Conservation (phyloP, 495 filamentous ascomycete species). For the Monascus purpureus region DNA sequence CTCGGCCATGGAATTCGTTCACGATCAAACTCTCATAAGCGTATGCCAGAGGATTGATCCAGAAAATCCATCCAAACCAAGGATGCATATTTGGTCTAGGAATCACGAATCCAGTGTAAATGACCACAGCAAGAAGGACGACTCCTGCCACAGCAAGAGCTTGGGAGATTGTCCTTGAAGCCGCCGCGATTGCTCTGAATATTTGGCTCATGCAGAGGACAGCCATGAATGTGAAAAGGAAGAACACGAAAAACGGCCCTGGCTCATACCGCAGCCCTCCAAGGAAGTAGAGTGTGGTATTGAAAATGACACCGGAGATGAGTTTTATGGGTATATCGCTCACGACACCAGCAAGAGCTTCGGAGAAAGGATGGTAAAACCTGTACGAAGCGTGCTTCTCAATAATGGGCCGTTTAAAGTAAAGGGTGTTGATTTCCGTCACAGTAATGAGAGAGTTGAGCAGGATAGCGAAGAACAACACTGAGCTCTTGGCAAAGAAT, state of each 20-base stretch:
- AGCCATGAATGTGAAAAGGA: slow-evolving; percentile 38
- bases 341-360: slow-evolving; percentile 43
- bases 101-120: slow-evolving; percentile 36
- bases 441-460: slow-evolving; percentile 41
- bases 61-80: slow-evolving; percentile 39
- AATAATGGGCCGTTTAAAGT: slow-evolving; percentile 47
- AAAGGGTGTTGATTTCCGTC: slow-evolving; percentile 47
- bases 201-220: slow-evolving; percentile 43
- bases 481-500: slow-evolving; percentile 69
- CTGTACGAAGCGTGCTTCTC: slow-evolving; percentile 52
- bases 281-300: slow-evolving; percentile 45
- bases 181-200: slow-evolving; percentile 33
- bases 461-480: slow-evolving; percentile 82
- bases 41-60: slow-evolving; percentile 32
- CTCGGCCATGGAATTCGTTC: slow-evolving; percentile 46
- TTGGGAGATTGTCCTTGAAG: slow-evolving; percentile 32
- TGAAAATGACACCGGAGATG: slow-evolving; percentile 33
- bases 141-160: slow-evolving; percentile 37
- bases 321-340: slow-evolving; percentile 46
- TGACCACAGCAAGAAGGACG: slow-evolving; percentile 28
- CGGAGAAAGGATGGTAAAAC: slow-evolving; percentile 50
- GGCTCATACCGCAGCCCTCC: slow-evolving; percentile 35
- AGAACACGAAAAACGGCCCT: slow-evolving; percentile 49
- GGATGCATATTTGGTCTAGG: slow-evolving; percentile 29
- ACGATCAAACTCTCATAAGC: slow-evolving; percentile 29